Conservation (phyloP, 2,329 filamentous ascomycete species). For the Fusarium redolens region DNA sequence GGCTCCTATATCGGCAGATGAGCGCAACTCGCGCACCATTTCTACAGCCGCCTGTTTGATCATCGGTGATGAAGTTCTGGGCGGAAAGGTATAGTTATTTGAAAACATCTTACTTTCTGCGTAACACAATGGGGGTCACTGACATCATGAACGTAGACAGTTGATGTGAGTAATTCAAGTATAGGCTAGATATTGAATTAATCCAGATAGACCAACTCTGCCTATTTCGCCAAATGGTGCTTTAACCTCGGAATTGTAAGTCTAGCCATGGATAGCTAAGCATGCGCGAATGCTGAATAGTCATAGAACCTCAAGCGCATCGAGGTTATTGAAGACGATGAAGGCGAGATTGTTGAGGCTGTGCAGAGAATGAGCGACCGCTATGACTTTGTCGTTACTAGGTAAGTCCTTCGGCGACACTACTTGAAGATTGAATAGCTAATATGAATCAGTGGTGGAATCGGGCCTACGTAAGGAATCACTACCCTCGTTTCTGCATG, state of each 20-base stretch:
- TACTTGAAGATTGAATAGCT: not conserved
- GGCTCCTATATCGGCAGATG: conserved; percentile 55
- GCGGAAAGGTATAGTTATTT: conserved; percentile 79
- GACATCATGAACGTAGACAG: conserved; percentile 44
- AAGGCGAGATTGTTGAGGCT: conserved; percentile 89
- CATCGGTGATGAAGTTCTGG: conserved; percentile 96
- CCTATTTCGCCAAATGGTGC: conserved; percentile 73
- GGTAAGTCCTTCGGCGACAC: conserved; percentile 50
- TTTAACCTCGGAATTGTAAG: conserved; percentile 70
- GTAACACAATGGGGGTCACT: not conserved
- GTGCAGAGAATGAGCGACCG: conserved; percentile 85
- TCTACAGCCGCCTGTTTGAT: conserved; percentile 92
- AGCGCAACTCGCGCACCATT: conserved; percentile 74
- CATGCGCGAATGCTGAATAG: not conserved
- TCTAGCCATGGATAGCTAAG: not conserved
- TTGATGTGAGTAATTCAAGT: conserved; percentile 52
- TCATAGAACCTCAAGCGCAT: conserved; percentile 79
- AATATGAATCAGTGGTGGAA: conserved; percentile 75
- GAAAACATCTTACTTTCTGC: not conserved
- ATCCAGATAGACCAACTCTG: conserved; percentile 68
- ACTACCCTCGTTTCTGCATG: not conserved
- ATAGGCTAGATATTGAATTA: conserved; percentile 17
- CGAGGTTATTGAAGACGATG: conserved; percentile 94
- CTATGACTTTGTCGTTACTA: conserved; percentile 96
- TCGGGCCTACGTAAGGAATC: conserved; percentile 82